Evolutionary conservation across 1,284 basidiomycete genomes (phyloP), one percentile per base, ranked within the genome.

Genomic region (Tilletia setariae): DNA sequence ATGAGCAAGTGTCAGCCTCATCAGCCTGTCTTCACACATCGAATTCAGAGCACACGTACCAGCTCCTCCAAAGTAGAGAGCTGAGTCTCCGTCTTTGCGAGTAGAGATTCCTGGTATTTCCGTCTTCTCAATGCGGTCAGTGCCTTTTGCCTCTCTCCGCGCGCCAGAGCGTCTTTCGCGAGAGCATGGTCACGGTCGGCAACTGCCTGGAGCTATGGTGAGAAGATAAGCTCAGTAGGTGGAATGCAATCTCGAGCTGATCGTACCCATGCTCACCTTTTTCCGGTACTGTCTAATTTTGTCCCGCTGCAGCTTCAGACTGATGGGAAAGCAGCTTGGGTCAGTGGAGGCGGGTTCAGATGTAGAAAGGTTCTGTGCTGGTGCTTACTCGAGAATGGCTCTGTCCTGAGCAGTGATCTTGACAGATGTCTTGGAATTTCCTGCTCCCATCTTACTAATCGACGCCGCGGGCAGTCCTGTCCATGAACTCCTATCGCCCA

Each of bases 261-360:
- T 16, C 15, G 56, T 64, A 53, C n/a, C 9, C 7, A 32, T 15
- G 63, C 44, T 13, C 63, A 92, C 95, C 87, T 91, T 90, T 85
- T 90, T 92, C 87, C 95, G 94, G 79, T 98, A 98, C 83, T 94
- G 93, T 82, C 88, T 91, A 72, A 98, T 86, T 83, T 94, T 95
- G 84, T 98, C 96, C 56, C 96, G 87, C 83, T 98, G 95, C 63
- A 96, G 84, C 84, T 98, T 98, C 74, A 98, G 87, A 81, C 93
- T 91, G 79, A 1, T 6, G 28, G 35, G 35, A 40, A 4, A 40
- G 35, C 35, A 40, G 35, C 4, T 40, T 15, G 68, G 70, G 19
- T 9, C 43, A 19, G 43, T 44, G 43, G 19, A 9, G 11, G 43
- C 19, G 43, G 19, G 43, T 19, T 9, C 43, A 19, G 19, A 9